Conservation (phyloP, 352 stramenopile genomes). For the Blastocystis sp. region DNA sequence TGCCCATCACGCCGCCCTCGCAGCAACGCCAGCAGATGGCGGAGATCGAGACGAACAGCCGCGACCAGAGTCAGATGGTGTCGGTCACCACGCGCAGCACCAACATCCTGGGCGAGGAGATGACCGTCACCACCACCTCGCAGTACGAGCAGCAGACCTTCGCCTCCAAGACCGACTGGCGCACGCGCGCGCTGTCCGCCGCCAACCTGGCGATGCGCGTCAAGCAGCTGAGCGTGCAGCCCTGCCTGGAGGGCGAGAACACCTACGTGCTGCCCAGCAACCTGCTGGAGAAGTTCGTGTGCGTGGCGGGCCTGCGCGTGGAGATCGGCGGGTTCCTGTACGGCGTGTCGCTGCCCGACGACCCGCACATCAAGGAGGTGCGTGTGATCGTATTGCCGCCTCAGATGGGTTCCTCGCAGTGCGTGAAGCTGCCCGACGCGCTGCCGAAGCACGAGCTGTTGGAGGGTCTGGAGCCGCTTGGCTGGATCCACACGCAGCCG, state of each 20-base stretch:
- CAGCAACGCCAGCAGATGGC: constrained; percentile 97
- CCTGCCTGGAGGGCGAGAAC: constrained; percentile 75
- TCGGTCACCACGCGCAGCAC: constrained; percentile 97
- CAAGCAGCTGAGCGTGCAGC: constrained; percentile 99
- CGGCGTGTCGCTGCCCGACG: constrained; percentile 93
- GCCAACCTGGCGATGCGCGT: constrained; percentile 97
- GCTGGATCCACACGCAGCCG: constrained; percentile 98
- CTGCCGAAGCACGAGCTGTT: constrained; percentile 89
- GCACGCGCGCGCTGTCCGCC: constrained; percentile 93
- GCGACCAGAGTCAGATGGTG: constrained; percentile 94
- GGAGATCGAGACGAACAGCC: constrained; percentile 96
- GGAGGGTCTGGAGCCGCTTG: constrained; percentile 93
- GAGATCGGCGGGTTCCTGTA: constrained; percentile 98
- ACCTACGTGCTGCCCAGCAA: constrained; percentile 99
- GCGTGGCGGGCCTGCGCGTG: constrained; percentile 90
- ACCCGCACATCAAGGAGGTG: constrained; percentile 97
- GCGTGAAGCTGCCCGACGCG: constrained; percentile 90
- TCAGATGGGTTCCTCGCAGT: constrained; percentile 95
- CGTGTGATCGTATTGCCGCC: constrained; percentile 97
- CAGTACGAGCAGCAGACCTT: constrained; percentile 99
- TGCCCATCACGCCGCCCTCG: constrained; percentile 98
- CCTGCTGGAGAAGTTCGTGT: constrained; percentile 98
- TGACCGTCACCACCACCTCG: constrained; percentile 97
- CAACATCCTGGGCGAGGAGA: constrained; percentile 98
- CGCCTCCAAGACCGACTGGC: constrained; percentile 97